Conservation (phyloP, 371 early-diverging fungal species). For the Syncephalastrum monosporum region DNA sequence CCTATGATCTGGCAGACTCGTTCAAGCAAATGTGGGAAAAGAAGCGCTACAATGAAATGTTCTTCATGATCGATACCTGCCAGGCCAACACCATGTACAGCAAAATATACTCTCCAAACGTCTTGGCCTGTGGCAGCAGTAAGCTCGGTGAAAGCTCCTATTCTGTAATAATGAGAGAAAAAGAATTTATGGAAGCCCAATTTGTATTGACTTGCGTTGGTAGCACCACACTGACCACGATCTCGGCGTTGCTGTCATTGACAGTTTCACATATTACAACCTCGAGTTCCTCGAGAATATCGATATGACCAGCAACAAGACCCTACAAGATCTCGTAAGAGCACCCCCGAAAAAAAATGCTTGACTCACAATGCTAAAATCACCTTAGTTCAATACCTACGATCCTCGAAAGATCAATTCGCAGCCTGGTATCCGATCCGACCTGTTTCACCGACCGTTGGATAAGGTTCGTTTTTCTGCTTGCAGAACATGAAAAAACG, state of each 20-base stretch:
- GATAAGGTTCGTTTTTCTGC: constrained; percentile 53
- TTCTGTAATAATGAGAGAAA: constrained; percentile 54
- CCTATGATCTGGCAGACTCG: constrained; percentile 92
- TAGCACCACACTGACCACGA: constrained; percentile 88
- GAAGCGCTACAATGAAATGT: constrained; percentile 90
- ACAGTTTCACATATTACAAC: constrained; percentile 93
- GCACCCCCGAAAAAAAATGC: background rate
- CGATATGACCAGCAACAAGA: constrained; percentile 72
- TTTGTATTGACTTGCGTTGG: background rate
- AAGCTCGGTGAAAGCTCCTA: constrained; percentile 87
- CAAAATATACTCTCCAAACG: constrained; percentile 88
- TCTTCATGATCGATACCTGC: constrained; percentile 97
- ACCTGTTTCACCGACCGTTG: constrained; percentile 75
- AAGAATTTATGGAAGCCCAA: background rate
- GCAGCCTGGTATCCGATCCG: constrained; percentile 79
- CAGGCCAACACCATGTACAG: constrained; percentile 96
- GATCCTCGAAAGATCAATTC: constrained; percentile 73
- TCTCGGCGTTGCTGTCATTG: constrained; percentile 95
- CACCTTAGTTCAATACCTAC: constrained; percentile 76
- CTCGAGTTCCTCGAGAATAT: constrained; percentile 87
- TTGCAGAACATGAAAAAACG: background rate
- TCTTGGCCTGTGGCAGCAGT: constrained; percentile 89
- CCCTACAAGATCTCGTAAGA: constrained; percentile 72
- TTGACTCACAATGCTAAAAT: background rate
- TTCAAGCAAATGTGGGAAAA: constrained; percentile 96